Conservation (phyloP, 805 yeast genomes). For the Lipomyces mesembrius region DNA sequence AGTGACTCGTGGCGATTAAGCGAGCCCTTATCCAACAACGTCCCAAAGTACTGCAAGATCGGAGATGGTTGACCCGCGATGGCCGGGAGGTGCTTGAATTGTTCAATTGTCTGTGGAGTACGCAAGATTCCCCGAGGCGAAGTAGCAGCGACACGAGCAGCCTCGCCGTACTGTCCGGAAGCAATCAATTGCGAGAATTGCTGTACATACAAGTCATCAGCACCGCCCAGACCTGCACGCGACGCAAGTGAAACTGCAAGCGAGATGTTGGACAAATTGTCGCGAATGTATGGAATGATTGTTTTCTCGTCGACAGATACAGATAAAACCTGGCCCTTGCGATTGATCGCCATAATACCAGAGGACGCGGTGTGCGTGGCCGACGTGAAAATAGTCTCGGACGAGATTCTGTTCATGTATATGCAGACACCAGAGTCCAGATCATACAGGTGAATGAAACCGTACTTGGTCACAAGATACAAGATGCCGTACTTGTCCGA, state of each 20-base stretch:
- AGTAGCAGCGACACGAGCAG: constrained; percentile 96
- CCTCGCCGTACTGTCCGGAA: constrained; percentile 85
- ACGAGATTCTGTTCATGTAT: constrained; percentile 94
- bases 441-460: constrained; percentile 94
- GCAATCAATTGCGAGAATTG: constrained; percentile 86
- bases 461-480: constrained; percentile 90
- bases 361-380: constrained; percentile 68
- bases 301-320: constrained; percentile 85
- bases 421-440: constrained; percentile 89
- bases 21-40: constrained; percentile 88
- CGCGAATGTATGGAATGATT: constrained; percentile 85
- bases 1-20: constrained; percentile 91
- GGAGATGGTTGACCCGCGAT: constrained; percentile 96
- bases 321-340: constrained; percentile 91
- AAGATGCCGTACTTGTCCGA: constrained; percentile 84
- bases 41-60: constrained; percentile 87
- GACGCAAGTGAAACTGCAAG: constrained; percentile 88
- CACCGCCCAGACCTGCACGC: constrained; percentile 97
- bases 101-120: constrained; percentile 91
- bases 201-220: constrained; percentile 86
- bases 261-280: constrained; percentile 81
- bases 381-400: constrained; percentile 93
- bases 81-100: constrained; percentile 86
- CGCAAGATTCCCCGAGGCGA: constrained; percentile 79
- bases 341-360: constrained; percentile 92